These are phyloP conservation scores for Fusarium staphyleae DNA, from an alignment of 2,329 filamentous ascomycete species.

Conservation along the genomic window DNA sequence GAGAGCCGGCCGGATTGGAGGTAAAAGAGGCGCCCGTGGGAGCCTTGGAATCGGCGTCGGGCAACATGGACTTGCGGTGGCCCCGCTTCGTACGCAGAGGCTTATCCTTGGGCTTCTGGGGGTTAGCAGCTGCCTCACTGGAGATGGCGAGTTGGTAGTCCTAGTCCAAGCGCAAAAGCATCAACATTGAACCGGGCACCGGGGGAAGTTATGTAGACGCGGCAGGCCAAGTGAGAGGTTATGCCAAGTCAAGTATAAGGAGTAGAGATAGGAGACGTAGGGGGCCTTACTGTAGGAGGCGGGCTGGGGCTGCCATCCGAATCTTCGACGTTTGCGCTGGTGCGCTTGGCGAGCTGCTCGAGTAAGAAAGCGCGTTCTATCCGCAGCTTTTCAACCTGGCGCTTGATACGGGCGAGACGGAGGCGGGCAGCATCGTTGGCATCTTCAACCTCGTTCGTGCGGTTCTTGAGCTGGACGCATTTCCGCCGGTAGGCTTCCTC, in stretches of 20 bases:
- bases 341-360: conserved; percentile 76
- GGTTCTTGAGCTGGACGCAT: conserved; percentile 92
- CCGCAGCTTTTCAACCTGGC: conserved; percentile 89
- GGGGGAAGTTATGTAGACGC: conserved; percentile 21
- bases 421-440: conserved; percentile 85
- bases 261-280: conserved; percentile 3
- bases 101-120: conserved; percentile 75
- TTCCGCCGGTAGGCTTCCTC: conserved; percentile 96
- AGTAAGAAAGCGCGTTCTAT: conserved; percentile 81
- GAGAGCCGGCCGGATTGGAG: conserved; percentile 55
- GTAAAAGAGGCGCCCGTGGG: conserved; percentile 52
- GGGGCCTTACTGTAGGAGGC: conserved; percentile 72
- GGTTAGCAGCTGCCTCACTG: conserved; percentile 48
- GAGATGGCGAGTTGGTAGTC: conserved; percentile 44
- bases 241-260: conserved; percentile 27
- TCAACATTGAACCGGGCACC: conserved; percentile 43
- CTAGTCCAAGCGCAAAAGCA: conserved; percentile 47
- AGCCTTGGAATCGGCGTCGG: conserved; percentile 53
- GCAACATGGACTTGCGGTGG: conserved; percentile 66
- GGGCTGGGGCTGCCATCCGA: conserved; percentile 81
- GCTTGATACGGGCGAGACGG: conserved; percentile 79
- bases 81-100: conserved; percentile 77
- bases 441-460: conserved; percentile 89
- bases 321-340: conserved; percentile 77
- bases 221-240: conserved; percentile 22